Evolutionary conservation across 2,329 filamentous ascomycete genomes (phyloP).

Genomic region (Zopfia rhizophila): DNA sequence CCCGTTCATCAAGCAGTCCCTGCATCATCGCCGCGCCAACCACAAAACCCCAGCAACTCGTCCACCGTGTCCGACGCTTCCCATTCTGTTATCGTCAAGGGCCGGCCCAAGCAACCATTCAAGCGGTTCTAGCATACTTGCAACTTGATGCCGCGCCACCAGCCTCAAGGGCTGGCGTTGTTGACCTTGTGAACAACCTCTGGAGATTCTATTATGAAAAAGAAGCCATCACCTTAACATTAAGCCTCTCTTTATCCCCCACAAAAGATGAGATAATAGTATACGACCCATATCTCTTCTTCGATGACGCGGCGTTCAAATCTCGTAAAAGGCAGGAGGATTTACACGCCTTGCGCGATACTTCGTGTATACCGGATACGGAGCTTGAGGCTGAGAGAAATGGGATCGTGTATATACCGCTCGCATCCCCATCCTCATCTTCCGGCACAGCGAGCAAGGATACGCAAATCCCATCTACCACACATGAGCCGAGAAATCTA

Average conservation of each 20-base stretch:
- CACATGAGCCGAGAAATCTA: slow-evolving; percentile 61
- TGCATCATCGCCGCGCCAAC: slow-evolving; percentile 71
- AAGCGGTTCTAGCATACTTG: slow-evolving; percentile 62
- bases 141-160: slow-evolving; percentile 61
- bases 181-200: slow-evolving; percentile 64
- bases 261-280: slow-evolving; percentile 58
- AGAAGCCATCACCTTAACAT: slow-evolving; percentile 71
- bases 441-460: background rate
- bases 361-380: slow-evolving; percentile 61
- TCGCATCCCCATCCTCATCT: slow-evolving; percentile 38
- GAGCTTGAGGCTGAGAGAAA: slow-evolving; percentile 72
- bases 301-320: slow-evolving; percentile 76
- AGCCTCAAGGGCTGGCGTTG: slow-evolving; percentile 57
- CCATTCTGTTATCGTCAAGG: slow-evolving; percentile 69
- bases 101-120: slow-evolving; percentile 50
- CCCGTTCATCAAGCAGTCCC: slow-evolving; percentile 70
- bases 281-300: slow-evolving; percentile 67
- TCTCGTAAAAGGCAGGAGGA: slow-evolving; percentile 70
- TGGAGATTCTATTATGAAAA: slow-evolving; percentile 70
- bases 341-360: slow-evolving; percentile 68
- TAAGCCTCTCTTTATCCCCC: slow-evolving; percentile 57
- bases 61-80: slow-evolving; percentile 62
- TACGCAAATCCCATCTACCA: slow-evolving; percentile 15
- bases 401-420: slow-evolving; percentile 82
- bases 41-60: slow-evolving; percentile 54